phyloP scores from a whole-genome alignment of 768 basidiomycete genomes.

The Tephrocybe rancida region DNA sequence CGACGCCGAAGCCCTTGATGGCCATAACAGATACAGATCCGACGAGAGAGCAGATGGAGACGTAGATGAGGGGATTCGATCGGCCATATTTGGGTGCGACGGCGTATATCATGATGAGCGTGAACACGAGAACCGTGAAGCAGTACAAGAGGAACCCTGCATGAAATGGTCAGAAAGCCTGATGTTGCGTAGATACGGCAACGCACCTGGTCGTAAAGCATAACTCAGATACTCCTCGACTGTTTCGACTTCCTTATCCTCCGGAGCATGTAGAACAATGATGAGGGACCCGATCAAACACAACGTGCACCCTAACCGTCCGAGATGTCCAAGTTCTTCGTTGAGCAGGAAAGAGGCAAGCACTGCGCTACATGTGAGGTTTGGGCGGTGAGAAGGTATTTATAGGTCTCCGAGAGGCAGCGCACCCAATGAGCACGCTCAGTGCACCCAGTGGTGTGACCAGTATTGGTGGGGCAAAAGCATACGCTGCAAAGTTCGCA shows the following conservation, averaged over 20 bases:
- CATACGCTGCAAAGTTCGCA: constrained; percentile 94
- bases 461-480: constrained; percentile 95
- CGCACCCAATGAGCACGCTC: constrained; percentile 94
- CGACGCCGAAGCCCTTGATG: constrained; percentile 97
- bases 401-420: constrained; percentile 5
- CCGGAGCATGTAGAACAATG: constrained; percentile 95
- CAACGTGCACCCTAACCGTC: constrained; percentile 82
- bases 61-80: constrained; percentile 86
- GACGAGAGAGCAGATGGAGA: constrained; percentile 95
- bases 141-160: constrained; percentile 91
- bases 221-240: constrained; percentile 93
- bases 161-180: not conserved
- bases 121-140: constrained; percentile 79
- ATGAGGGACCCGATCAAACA: constrained; percentile 89
- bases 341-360: constrained; percentile 91
- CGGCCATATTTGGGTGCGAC: constrained; percentile 87
- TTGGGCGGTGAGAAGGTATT: not conserved
- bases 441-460: constrained; percentile 98
- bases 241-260: constrained; percentile 90
- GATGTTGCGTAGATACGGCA: not conserved
- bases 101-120: constrained; percentile 84
- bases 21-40: constrained; percentile 99
- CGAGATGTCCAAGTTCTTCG: constrained; percentile 93
- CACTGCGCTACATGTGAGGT: constrained; percentile 65
- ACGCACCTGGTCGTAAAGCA: constrained; percentile 89